A percentile compares a stretch with the other conserved stretches of the same genome.
phyloP scores from a whole-genome alignment of 345 rosid species.

The Bruguiera gymnorhiza region DNA sequence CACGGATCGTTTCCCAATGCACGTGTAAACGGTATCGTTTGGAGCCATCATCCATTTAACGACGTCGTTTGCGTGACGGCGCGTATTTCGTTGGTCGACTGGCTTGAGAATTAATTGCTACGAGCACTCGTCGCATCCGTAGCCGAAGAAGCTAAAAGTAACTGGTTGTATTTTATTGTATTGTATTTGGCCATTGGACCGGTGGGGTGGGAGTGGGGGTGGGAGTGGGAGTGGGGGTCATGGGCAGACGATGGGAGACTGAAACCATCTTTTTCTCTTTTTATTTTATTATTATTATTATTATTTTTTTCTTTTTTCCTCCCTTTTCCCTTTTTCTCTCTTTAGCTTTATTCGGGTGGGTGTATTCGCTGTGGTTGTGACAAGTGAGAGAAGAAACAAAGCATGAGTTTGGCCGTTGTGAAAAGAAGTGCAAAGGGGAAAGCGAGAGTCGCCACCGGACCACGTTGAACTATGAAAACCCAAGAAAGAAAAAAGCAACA shows the following conservation, averaged over 20 bases:
- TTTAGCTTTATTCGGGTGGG: constrained; percentile 2
- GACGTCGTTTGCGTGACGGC: neutral
- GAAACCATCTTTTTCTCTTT: neutral
- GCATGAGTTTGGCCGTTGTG: constrained; percentile 25
- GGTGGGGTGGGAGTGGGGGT: too few relatives aligned
- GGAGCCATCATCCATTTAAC: neutral
- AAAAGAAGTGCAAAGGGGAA: constrained; percentile 19
- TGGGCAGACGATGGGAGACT: too few relatives aligned
- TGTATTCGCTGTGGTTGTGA: neutral
- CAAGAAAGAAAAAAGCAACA: too few relatives aligned
- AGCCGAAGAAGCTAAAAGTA: constrained; percentile 4
- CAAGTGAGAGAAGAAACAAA: constrained; percentile 13
- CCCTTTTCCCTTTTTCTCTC: neutral
- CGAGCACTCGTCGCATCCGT: neutral
- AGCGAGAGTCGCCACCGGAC: neutral
- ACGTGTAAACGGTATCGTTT: neutral
- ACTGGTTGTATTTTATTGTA: neutral
- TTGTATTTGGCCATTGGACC: too few relatives aligned
- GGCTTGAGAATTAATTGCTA: neutral
- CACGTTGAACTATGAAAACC: neutral
- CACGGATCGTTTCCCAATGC: constrained; percentile 9
- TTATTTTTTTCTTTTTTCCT: neutral
- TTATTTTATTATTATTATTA: neutral
- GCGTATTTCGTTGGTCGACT: neutral
- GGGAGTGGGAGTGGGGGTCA: too few relatives aligned